Base-by-base conservation (phyloP, 1,284 basidiomycete genomes). In the Microbotryum scabiosae region DNA sequence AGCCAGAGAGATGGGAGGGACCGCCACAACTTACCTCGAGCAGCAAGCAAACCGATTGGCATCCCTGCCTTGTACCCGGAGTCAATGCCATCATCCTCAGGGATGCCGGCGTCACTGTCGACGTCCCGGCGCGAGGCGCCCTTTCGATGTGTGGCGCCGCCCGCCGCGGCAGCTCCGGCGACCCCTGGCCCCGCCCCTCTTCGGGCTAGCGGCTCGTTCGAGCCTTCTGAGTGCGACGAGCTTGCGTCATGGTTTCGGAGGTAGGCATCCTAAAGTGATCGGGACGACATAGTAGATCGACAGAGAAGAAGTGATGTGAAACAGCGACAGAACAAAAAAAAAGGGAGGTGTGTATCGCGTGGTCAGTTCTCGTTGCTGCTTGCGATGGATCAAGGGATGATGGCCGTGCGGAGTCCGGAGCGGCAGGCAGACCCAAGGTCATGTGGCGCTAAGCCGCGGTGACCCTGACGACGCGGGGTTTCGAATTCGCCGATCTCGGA, bases 1-100 rank as follows among this genome's bases (percentile, higher is more conserved):
- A 16, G 10, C 26, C 36, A 36, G 41, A 12, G 1, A n/a, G 51
- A 26, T n/a, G 16, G 14, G 4, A 20, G 6, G 41, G 16, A 23
- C 25, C 4, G 25, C 18, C 20, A 23, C 43, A 18, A 18, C 47
- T 20, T 23, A 65, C 63, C 63, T 7, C 62, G 20, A 0, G 63
- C 63, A 1, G 63, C 63, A 2, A 65, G 46, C 0, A 65, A 32
- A 10, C 63, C 63, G 18, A 65, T 65, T 9, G 63, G 63, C 60
- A 60, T 59, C 2, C 57, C 60, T 16, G 60, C 54, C 48, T 60
- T 59, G 48, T 54, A 57, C 20, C 51, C 46, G 16, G 57, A 47
- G 51, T 62, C 56, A 6, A 61, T 32, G 20, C 49, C 56, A 14
- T 62, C 55, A 18, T 59, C 60, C 5, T 46, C 30, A 44, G 25